Conservation (phyloP, 768 basidiomycete species). For the Leccinum longicurvipes region DNA sequence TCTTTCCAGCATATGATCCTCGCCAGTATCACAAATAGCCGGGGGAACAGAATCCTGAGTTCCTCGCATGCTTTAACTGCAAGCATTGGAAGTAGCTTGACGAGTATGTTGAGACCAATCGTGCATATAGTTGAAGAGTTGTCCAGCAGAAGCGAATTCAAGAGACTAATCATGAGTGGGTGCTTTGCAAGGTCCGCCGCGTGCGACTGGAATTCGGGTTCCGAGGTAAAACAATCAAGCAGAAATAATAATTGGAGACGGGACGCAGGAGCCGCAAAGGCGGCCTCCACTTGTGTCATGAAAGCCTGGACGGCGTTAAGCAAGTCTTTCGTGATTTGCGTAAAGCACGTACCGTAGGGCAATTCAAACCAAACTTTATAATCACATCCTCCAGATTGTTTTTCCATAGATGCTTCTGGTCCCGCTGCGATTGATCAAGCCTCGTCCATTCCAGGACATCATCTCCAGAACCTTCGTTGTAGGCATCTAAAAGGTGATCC, state of each 20-base stretch:
- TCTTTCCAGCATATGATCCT: conserved; percentile 76
- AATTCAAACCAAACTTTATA: conserved; percentile 57
- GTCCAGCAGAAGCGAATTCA: conserved; percentile 69
- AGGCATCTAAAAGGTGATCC: conserved; percentile 73
- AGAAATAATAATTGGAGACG: conserved; percentile 71
- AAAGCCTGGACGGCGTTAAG: conserved; percentile 50
- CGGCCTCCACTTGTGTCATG: conserved; percentile 60
- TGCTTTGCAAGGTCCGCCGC: conserved; percentile 54
- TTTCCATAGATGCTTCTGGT: conserved; percentile 67
- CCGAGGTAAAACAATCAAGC: conserved; percentile 59
- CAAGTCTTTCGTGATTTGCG: conserved; percentile 5
- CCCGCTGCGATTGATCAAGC: conserved; percentile 58
- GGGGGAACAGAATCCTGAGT: conserved; percentile 60
- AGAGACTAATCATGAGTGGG: conserved; percentile 60
- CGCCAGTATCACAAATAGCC: conserved; percentile 63
- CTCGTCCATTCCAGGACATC: conserved; percentile 76
- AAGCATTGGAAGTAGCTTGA: conserved; percentile 71
- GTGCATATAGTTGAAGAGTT: conserved; percentile 70
- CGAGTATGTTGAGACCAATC: conserved; percentile 58
- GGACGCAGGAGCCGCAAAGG: conserved; percentile 56
- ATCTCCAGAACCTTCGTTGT: conserved; percentile 68
- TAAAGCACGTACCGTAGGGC: conserved; percentile 55
- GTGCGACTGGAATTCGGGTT: conserved; percentile 47
- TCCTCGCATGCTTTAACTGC: conserved; percentile 58
- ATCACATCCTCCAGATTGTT: conserved; percentile 74